Conservation (phyloP, 2,329 filamentous ascomycete species). For the Phoma sp. region DNA sequence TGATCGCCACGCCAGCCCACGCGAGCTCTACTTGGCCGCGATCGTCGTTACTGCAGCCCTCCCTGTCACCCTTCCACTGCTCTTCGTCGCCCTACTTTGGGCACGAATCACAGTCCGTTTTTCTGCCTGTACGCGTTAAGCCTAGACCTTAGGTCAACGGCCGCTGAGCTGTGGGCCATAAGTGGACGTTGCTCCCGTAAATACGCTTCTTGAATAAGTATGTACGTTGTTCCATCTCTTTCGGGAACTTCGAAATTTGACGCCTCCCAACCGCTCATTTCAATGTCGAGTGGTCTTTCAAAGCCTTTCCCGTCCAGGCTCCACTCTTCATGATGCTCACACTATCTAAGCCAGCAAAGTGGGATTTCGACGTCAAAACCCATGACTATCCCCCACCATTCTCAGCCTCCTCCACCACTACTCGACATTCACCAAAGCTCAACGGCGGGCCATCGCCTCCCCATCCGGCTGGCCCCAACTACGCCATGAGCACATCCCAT, state of each 20-base stretch:
- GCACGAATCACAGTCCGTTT: conserved; percentile 45
- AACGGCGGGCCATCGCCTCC: conserved; percentile 49
- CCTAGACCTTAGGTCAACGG: conserved; percentile 43
- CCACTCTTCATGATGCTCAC: conserved; percentile 57
- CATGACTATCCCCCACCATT: conserved; percentile 57
- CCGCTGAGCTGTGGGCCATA: conserved; percentile 42
- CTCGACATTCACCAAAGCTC: conserved; percentile 49
- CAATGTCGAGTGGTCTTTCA: conserved; percentile 39
- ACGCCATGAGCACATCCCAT: conserved; percentile 59
- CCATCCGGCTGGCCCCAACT: conserved; percentile 51
- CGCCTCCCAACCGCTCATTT: conserved; percentile 40
- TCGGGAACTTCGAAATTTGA: conserved; percentile 38
- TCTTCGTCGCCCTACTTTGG: conserved; percentile 41
- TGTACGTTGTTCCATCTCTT: conserved; percentile 45
- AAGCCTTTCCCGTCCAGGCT: conserved; percentile 23
- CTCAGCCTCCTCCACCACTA: conserved; percentile 48
- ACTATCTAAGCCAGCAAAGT: conserved; percentile 55
- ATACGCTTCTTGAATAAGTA: conserved; percentile 46
- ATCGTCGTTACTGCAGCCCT: conserved; percentile 44
- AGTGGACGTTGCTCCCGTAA: conserved; percentile 45
- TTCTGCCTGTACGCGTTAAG: conserved; percentile 44
- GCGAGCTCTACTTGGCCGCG: conserved; percentile 45
- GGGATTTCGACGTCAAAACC: conserved; percentile 56
- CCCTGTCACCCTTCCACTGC: conserved; percentile 36
- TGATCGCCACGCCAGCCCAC: conserved; percentile 45